Base-by-base conservation (phyloP, 495 filamentous ascomycete genomes). In the Penicillium paxilli region DNA sequence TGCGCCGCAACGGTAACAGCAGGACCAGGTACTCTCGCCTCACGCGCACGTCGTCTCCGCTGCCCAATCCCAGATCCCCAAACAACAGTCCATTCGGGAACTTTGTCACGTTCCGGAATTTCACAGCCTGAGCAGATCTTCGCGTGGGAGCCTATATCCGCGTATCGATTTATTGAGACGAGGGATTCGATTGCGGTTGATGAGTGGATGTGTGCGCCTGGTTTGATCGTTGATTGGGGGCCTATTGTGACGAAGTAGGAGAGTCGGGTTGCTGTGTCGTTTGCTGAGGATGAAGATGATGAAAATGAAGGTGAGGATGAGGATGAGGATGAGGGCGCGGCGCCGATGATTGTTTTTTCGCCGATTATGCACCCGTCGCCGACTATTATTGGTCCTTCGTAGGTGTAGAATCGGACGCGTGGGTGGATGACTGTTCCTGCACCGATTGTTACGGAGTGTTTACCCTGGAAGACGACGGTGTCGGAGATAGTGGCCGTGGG, bases 361-460 rank as follows among this genome's bases (percentile, higher is more conserved):
- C 84, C 81, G 42, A 96, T 80, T 28, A 94, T 86, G 67, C 87
- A 90, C 32, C 83, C 77, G 10, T 85, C 82, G 0, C 88, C 89
- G 42, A 96, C 81, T 8, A 76, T 82, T 26, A 96, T 81, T 19
- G 87, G 82, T 0, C 88, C 92, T 41, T 81, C 73, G 33, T 79
- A 75, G 1, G 88, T 84, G 60, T 87, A 84, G 59, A 96, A 75
- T 45, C 81, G 79, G 0, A 84, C 80, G 51, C 90, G 87, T 1
- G 92, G 92, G 71, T 96, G 92, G 51, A 96, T 74, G n/a, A 96
- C 82, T 14, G 82, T 85, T 64, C 88, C 83, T 28, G 82, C 72
- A 53, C 83, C 83, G 59, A 96, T 83, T 37, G 78, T 82, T 51
- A 96, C 87, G 14, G 79, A 79, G 70, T 91, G 77, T 3, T 80